Conservation (phyloP, 805 yeast genomes). For the Yarrowia phangngaensis region DNA sequence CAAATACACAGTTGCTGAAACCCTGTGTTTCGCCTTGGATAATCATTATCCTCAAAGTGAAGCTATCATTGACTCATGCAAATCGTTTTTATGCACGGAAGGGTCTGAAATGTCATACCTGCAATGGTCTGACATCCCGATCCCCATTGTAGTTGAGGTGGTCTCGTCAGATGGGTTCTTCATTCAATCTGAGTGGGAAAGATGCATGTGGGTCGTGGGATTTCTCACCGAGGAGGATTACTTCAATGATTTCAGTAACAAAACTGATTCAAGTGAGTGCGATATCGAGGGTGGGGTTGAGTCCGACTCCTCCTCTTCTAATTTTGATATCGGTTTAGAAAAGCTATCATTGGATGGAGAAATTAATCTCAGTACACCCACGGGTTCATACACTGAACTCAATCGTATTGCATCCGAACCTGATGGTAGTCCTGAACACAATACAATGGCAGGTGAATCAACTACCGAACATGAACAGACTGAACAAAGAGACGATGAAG, state of each 20-base stretch:
- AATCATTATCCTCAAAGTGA: constrained; percentile 49
- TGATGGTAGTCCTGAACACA: constrained; percentile 7
- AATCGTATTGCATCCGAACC: constrained; percentile 7
- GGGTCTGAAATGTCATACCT: constrained; percentile 49
- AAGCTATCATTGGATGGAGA: constrained; percentile 8
- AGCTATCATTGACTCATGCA: constrained; percentile 47
- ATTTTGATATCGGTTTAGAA: constrained; percentile 13
- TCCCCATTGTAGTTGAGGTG: constrained; percentile 44
- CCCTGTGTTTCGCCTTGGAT: constrained; percentile 44
- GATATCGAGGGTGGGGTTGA: neutral
- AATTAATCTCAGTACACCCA: constrained; percentile 18
- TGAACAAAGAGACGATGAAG: neutral
- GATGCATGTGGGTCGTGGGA: constrained; percentile 48
- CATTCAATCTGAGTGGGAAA: constrained; percentile 54
- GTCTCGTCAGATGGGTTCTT: constrained; percentile 51
- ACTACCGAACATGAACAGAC: neutral
- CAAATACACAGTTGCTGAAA: constrained; percentile 41
- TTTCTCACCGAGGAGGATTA: constrained; percentile 30
- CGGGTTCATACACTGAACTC: constrained; percentile 12
- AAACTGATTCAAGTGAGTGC: too few species aligned
- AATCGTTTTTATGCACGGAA: constrained; percentile 46
- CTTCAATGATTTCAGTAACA: constrained; percentile 2
- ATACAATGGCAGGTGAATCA: neutral
- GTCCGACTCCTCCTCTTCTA: constrained; percentile 9
- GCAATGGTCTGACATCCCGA: constrained; percentile 50